A percentile compares a stretch with the other conserved stretches of the same genome.
Evolutionary conservation across 2,329 filamentous ascomycete species (phyloP).

Genomic region (Fusarium albosuccineum): DNA sequence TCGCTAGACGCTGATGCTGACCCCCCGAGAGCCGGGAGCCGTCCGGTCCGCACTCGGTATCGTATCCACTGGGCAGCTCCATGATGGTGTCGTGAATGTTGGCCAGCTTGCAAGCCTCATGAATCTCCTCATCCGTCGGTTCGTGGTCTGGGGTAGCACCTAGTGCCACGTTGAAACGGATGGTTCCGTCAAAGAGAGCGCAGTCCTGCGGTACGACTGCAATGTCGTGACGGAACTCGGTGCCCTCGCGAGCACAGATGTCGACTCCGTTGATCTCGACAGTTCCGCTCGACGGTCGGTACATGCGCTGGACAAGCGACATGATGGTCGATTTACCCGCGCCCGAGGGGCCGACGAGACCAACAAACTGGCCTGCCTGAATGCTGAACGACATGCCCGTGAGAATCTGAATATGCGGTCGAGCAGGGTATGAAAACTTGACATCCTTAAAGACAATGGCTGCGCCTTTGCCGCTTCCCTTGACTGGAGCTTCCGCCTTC

Average conservation of each 20-base stretch:
- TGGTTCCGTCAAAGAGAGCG: conserved; percentile 68
- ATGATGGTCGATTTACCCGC: conserved; percentile 77
- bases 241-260: conserved; percentile 57
- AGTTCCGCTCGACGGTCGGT: conserved; percentile 56
- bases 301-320: conserved; percentile 65
- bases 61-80: conserved; percentile 73
- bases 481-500: conserved; percentile 45
- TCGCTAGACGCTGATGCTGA: conserved; percentile 82
- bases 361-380: conserved; percentile 70
- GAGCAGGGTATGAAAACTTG: conserved; percentile 74
- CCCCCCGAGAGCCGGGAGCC: conserved; percentile 82
- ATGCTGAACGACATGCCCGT: conserved; percentile 68
- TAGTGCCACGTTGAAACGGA: conserved; percentile 68
- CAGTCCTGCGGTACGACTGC: conserved; percentile 70
- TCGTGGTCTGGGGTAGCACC: conserved; percentile 67
- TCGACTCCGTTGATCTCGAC: conserved; percentile 62
- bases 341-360: conserved; percentile 74
- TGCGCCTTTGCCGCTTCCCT: conserved; percentile 51
- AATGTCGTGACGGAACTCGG: conserved; percentile 64
- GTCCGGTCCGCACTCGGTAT: conserved; percentile 77
- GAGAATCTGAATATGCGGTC: conserved; percentile 70
- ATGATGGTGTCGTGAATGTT: conserved; percentile 79
- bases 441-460: conserved; percentile 70
- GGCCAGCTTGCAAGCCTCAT: conserved; percentile 74
- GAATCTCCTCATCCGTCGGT: conserved; percentile 71